Conservation (phyloP, 768 basidiomycete species). For the Albatrellus ellisii region DNA sequence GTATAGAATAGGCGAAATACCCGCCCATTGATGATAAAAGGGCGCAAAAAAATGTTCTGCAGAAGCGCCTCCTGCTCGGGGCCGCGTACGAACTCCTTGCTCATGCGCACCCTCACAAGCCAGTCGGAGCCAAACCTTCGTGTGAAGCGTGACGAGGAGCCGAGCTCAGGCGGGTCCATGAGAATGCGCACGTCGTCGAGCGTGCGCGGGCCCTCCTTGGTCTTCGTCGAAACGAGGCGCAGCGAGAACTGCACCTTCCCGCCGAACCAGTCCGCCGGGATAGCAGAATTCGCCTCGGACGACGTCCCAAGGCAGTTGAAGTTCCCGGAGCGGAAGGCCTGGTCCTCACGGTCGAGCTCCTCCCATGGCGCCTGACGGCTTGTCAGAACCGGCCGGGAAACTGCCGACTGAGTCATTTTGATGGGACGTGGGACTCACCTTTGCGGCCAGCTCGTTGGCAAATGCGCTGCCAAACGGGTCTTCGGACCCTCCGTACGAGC, state of each 20-base stretch:
- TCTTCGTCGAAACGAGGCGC: slow-evolving; percentile 16
- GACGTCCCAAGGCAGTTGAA: slow-evolving; percentile 28
- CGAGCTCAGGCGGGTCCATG: slow-evolving; percentile 36
- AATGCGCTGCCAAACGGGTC: slow-evolving; percentile 1
- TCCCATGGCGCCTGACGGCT: slow-evolving; percentile 49
- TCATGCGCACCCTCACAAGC: slow-evolving; percentile 38
- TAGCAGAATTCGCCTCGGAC: slow-evolving; percentile 7
- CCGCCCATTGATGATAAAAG: slow-evolving; percentile 37
- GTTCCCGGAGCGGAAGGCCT: slow-evolving; percentile 20
- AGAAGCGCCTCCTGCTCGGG: slow-evolving; percentile 18
- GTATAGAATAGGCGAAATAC: slow-evolving; percentile 50
- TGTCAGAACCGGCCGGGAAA: neutral
- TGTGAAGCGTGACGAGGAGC: slow-evolving; percentile 41
- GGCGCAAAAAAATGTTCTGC: slow-evolving; percentile 29
- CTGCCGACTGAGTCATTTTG: slow-evolving; percentile 2
- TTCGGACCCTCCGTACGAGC: neutral
- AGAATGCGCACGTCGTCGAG: slow-evolving; percentile 22
- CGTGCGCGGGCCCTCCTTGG: neutral
- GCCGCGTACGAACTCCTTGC: slow-evolving; percentile 21
- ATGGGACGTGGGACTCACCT: slow-evolving; percentile 12
- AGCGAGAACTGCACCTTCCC: slow-evolving; percentile 46
- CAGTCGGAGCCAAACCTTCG: slow-evolving; percentile 52
- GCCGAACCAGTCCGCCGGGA: slow-evolving; percentile 38
- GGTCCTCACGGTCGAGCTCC: slow-evolving; percentile 46
- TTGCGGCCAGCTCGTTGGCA: slow-evolving; percentile 10